A percentile compares a stretch with the other conserved stretches of the same genome.
These are phyloP conservation scores for Canariomyces notabilis DNA, from an alignment of 2,329 filamentous ascomycete genomes.

Conservation along the genomic window DNA sequence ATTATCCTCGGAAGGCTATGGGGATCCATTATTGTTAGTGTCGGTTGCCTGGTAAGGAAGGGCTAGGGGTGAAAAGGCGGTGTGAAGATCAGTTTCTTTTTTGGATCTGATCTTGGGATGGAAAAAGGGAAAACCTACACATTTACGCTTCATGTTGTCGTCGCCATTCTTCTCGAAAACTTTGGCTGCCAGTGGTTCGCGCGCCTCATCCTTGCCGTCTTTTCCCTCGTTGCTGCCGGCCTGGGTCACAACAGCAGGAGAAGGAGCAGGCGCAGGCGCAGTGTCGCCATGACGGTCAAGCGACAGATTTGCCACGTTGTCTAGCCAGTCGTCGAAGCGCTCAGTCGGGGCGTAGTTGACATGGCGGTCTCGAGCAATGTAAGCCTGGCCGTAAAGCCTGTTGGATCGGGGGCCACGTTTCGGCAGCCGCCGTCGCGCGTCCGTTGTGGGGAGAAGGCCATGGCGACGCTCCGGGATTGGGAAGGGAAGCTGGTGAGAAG, in stretches of 20 bases:
- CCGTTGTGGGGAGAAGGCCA: not conserved
- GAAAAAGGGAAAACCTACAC: not conserved
- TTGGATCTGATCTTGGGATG: not conserved
- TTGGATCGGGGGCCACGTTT: not conserved
- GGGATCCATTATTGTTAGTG: not conserved
- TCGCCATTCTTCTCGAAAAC: not conserved
- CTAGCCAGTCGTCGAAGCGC: conserved; percentile 10
- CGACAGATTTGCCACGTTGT: conserved; percentile 5
- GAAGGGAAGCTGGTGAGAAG: not conserved
- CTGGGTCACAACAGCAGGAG: not conserved
- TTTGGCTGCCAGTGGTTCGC: too few species aligned
- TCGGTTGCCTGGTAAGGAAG: not conserved
- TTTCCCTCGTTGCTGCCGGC: not conserved
- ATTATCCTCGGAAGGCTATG: not conserved
- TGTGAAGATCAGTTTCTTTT: too few species aligned
- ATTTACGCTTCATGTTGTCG: not conserved
- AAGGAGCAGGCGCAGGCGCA: too few species aligned
- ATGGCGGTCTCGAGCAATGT: not conserved
- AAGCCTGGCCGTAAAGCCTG: conserved; percentile 5
- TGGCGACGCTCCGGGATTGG: not conserved
- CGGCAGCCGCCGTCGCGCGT: not conserved
- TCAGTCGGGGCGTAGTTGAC: not conserved
- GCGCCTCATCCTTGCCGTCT: not conserved
- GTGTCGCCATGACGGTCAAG: conserved; percentile 2
- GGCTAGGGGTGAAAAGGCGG: not conserved